Evolutionary conservation across 23 red algal genomes (phyloP).

Genomic region (Cyanidium caldarium): DNA sequence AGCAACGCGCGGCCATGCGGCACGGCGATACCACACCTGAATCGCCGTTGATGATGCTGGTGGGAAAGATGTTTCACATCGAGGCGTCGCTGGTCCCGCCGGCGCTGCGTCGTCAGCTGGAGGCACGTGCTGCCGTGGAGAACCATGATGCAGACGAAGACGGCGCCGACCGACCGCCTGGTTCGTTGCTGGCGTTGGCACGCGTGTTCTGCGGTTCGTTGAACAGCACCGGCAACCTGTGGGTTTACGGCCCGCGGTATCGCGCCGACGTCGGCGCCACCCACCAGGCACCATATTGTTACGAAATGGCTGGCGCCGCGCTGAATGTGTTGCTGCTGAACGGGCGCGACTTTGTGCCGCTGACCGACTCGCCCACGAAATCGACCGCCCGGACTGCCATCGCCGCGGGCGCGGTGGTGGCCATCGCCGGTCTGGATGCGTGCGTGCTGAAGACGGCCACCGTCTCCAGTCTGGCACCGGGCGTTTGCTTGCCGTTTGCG

Average conservation of each 20-base stretch:
- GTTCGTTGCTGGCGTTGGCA: constrained; percentile 37
- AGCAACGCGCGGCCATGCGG: constrained; percentile 11
- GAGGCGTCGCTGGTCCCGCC: background rate
- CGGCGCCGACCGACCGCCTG: too few species aligned
- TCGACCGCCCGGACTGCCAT: background rate
- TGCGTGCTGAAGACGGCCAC: constrained; percentile 77
- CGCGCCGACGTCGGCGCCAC: constrained; percentile 8
- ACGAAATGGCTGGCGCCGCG: background rate
- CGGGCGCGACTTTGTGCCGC: constrained; percentile 60
- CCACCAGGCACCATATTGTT: background rate
- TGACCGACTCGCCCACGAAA: constrained; percentile 24
- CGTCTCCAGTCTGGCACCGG: constrained; percentile 56
- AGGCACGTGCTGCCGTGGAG: too few species aligned
- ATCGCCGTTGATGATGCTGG: constrained; percentile 33
- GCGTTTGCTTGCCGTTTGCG: constrained; percentile 28
- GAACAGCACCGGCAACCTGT: constrained; percentile 27
- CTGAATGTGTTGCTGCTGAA: constrained; percentile 51
- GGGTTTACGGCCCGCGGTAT: constrained; percentile 85
- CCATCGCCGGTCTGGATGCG: constrained; percentile 67
- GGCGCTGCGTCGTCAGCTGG: too few species aligned
- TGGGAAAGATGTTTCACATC: constrained; percentile 50
- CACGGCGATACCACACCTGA: background rate
- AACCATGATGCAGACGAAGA: too few species aligned
- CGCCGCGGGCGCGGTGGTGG: constrained; percentile 44
- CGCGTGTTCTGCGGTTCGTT: constrained; percentile 65